phyloP scores from a whole-genome alignment of 2,329 filamentous ascomycete species.

The Sordariomycetes sp. region DNA sequence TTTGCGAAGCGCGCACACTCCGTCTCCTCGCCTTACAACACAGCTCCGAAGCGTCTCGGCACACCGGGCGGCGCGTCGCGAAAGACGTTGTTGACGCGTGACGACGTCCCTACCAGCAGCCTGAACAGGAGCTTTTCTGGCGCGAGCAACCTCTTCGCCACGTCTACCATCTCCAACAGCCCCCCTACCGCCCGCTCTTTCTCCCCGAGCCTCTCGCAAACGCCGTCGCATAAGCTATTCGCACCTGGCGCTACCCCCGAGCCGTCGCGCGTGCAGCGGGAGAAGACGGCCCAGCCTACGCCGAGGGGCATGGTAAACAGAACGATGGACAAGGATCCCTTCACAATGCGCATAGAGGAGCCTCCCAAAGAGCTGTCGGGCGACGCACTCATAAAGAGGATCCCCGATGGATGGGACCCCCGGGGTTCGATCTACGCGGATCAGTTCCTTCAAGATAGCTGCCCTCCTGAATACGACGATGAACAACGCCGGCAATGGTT shows the following conservation, averaged over 20 bases:
- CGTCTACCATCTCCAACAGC: conserved; percentile 25
- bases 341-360: conserved; percentile 49
- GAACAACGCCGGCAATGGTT: conserved; percentile 53
- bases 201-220: conserved; percentile 34
- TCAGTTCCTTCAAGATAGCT: conserved; percentile 48
- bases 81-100: conserved; percentile 23
- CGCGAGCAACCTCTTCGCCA: conserved; percentile 31
- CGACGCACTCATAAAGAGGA: conserved; percentile 41
- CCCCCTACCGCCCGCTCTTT: conserved; percentile 24
- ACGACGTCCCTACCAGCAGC: conserved; percentile 23
- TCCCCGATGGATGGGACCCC: conserved; percentile 41
- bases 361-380: conserved; percentile 47
- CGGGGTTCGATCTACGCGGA: conserved; percentile 50
- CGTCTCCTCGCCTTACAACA: conserved; percentile 22
- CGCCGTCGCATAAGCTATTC: conserved; percentile 38
- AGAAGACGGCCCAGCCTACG: conserved; percentile 32
- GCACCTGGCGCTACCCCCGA: conserved; percentile 34
- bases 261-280: conserved; percentile 30
- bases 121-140: conserved; percentile 24
- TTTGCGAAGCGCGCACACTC: conserved; percentile 31
- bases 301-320: conserved; percentile 40
- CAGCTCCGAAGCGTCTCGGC: conserved; percentile 21
- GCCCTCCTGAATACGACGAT: conserved; percentile 47
- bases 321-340: conserved; percentile 40
- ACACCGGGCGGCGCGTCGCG: conserved; percentile 28